phyloP scores from a whole-genome alignment of 2,329 filamentous ascomycete species.

The Fusarium decemcellulare region DNA sequence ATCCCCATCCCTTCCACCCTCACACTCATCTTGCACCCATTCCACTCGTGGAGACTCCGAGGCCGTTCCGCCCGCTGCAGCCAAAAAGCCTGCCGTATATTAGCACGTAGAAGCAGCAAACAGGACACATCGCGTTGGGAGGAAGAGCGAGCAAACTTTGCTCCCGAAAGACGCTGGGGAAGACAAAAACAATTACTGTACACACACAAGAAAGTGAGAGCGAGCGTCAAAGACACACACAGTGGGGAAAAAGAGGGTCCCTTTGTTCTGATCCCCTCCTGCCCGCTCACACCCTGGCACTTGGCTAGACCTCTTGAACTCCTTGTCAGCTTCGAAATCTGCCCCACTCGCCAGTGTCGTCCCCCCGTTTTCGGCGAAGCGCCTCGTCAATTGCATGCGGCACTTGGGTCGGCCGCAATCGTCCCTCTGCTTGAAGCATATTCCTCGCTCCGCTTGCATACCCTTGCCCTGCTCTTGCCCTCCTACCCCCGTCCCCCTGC shows the following conservation, averaged over 20 bases:
- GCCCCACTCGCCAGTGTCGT: conserved; percentile 36
- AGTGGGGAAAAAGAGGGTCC: conserved; percentile 28
- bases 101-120: conserved; percentile 21
- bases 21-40: conserved; percentile 40
- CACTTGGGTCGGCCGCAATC: conserved; percentile 31
- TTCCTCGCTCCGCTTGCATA: conserved; percentile 40
- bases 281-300: conserved; percentile 33
- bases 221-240: conserved; percentile 21
- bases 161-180: not conserved
- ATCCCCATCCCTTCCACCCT: conserved; percentile 24
- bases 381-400: conserved; percentile 50
- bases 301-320: conserved; percentile 24
- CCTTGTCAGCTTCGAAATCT: conserved; percentile 32
- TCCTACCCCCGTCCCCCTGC: conserved; percentile 14
- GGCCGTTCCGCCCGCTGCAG: conserved; percentile 29
- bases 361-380: conserved; percentile 43
- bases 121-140: conserved; percentile 20
- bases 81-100: conserved; percentile 28
- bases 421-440: conserved; percentile 39
- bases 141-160: conserved; percentile 18
- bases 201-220: not conserved
- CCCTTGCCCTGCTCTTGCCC: conserved; percentile 31
- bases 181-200: no score
- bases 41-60: conserved; percentile 40
- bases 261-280: conserved; percentile 34